Conservation (phyloP, 2,329 filamentous ascomycete species). For the Juglanconis sp. region DNA sequence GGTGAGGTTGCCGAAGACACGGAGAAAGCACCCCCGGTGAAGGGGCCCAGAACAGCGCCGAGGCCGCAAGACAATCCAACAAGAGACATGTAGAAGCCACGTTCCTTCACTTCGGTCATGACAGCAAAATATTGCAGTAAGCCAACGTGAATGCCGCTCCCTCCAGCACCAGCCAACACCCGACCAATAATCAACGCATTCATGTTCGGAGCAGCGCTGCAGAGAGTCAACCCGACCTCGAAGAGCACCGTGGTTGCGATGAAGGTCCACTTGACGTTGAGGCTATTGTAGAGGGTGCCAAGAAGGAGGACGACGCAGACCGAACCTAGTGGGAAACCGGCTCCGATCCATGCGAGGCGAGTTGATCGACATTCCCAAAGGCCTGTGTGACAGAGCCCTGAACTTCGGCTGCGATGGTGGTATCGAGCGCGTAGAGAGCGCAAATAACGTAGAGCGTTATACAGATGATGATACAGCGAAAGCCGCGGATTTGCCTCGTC, state of each 20-base stretch:
- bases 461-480: background rate
- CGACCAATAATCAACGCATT: constrained; percentile 44
- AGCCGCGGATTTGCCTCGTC: background rate
- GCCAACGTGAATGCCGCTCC: constrained; percentile 35
- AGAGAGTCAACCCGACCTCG: constrained; percentile 28
- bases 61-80: constrained; percentile 33
- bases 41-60: constrained; percentile 37
- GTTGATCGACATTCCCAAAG: constrained; percentile 32
- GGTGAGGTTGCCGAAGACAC: constrained; percentile 24
- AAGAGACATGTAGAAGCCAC: constrained; percentile 29
- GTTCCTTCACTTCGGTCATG: constrained; percentile 29
- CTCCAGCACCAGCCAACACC: constrained; percentile 39
- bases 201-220: constrained; percentile 38
- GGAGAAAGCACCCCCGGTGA: constrained; percentile 32
- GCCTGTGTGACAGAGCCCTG: constrained; percentile 35
- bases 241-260: constrained; percentile 21
- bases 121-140: constrained; percentile 27
- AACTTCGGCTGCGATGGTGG: constrained; percentile 41
- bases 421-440: constrained; percentile 20
- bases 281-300: constrained; percentile 35
- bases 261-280: constrained; percentile 40
- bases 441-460: constrained; percentile 1
- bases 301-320: constrained; percentile 31
- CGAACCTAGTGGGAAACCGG: constrained; percentile 37
- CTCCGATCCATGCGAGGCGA: constrained; percentile 39